Evolutionary conservation across 257 asterid genomes (phyloP), one percentile per base, ranked within the genome.

Genomic region (Craterostigma plantagineum): DNA sequence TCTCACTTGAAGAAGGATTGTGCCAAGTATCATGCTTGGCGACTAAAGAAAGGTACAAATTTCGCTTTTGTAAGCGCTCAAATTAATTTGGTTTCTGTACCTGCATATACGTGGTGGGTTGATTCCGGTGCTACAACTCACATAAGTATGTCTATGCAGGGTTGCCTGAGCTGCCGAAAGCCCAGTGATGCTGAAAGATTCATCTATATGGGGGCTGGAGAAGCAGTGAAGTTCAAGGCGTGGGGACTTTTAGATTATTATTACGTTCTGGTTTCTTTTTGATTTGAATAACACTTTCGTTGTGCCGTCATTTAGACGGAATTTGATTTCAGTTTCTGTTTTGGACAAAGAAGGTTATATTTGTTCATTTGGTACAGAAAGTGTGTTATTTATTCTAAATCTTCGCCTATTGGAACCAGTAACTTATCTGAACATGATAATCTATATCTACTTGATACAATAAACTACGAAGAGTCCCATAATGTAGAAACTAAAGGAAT

Each of bases 71-170:
- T n/a, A n/a, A n/a, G n/a, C n/a, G n/a, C n/a, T n/a, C n/a, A n/a
- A n/a, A n/a, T n/a, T n/a, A n/a, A n/a, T 51, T 39, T 38, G 33
- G 14, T 13, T 23, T 51, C 18, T 11, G 48, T 51, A 9, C 48
- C 48, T 16, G 11, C 8, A 14, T 8, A 51, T 14, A 51, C 56
- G 1, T 51, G 9, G 56, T 51, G 48, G 30, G 30, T 23, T 23
- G 30, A 23, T 23, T 23, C 2, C 30, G 30, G 30, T 23, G 30
- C 30, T 23, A 42, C 49, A 9, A 41, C 23, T 51, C 56, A 42
- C 14, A n/a, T 51, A n/a, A 40, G 41, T 51, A 15, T 49, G 54
- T 49, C 35, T 37, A 18, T 42, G 40, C 33, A 41, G 18, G 48
- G 30, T 33, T 51, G 30, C 48, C 18, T 38, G 38, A 8, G n/a